Evolutionary conservation across 495 filamentous ascomycete species (phyloP).

Genomic region (Neurospora sp.): DNA sequence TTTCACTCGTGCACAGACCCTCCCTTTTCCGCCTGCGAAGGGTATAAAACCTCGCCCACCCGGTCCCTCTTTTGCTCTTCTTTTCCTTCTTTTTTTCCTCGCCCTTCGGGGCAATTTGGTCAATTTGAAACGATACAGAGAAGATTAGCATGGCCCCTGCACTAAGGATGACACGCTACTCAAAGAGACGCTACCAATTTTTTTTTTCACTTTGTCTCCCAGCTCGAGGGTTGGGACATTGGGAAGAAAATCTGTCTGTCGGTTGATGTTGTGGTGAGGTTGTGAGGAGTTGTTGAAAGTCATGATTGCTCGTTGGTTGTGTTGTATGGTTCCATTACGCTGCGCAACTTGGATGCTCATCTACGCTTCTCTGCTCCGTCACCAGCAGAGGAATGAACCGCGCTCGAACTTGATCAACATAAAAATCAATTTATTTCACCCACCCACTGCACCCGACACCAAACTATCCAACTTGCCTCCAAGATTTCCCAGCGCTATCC

Average conservation of each 20-base stretch:
- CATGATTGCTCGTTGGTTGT: too few relatives aligned
- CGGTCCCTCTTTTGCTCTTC: neutral
- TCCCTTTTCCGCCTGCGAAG: neutral
- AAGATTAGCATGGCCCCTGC: constrained; percentile 99
- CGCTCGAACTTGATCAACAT: neutral
- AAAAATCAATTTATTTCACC: neutral
- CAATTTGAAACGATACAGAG: constrained; percentile 48
- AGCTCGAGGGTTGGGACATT: neutral
- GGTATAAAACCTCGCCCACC: neutral
- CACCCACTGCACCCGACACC: neutral
- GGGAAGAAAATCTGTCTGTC: neutral
- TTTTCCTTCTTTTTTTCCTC: constrained; percentile 17
- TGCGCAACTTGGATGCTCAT: neutral
- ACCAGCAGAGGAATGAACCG: neutral
- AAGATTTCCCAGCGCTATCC: neutral
- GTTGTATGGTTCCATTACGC: neutral
- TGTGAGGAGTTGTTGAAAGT: too few relatives aligned
- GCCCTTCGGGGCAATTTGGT: constrained; percentile 27
- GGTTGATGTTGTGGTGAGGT: too few relatives aligned
- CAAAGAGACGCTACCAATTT: constrained; percentile 91
- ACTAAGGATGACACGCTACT: constrained; percentile 99
- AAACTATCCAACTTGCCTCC: neutral
- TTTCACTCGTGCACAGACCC: neutral
- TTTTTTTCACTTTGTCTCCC: constrained; percentile 30
- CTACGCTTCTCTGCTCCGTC: neutral